Evolutionary conservation across 2,329 filamentous ascomycete species (phyloP).

Genomic region (Colletotrichum melonis): DNA sequence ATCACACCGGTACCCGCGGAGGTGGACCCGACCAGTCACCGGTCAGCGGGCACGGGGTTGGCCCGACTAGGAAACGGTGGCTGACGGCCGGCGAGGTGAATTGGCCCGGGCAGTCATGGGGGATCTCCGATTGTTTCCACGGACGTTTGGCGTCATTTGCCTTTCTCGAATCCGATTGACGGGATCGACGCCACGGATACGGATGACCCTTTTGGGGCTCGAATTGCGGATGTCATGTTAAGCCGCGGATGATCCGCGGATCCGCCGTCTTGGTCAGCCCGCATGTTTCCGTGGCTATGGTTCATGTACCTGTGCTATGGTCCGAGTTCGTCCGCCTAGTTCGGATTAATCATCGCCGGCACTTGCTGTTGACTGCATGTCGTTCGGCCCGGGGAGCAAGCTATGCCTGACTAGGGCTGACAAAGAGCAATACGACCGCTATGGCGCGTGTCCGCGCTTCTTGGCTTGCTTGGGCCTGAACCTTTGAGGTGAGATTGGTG

Average conservation of each 20-base stretch:
- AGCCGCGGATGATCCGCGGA: neutral
- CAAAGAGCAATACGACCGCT: too few relatives aligned
- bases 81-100: neutral
- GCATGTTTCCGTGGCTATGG: neutral
- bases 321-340: neutral
- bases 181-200: neutral
- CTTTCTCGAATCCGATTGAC: neutral
- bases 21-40: neutral
- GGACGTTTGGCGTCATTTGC: neutral
- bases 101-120: neutral
- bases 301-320: too few relatives aligned
- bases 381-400: neutral
- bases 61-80: neutral
- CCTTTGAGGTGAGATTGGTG: too few relatives aligned
- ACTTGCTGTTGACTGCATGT: neutral
- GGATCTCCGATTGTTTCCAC: neutral
- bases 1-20: neutral
- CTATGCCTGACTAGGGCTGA: neutral
- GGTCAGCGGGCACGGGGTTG: neutral
- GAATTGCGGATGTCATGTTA: neutral
- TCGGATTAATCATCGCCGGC: neutral
- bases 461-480: too few relatives aligned
- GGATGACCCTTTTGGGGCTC: neutral
- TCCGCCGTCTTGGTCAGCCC: neutral
- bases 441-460: too few relatives aligned